These are phyloP conservation scores for Tetracladium marchalianum DNA, from an alignment of 495 filamentous ascomycete species.

Conservation along the genomic window DNA sequence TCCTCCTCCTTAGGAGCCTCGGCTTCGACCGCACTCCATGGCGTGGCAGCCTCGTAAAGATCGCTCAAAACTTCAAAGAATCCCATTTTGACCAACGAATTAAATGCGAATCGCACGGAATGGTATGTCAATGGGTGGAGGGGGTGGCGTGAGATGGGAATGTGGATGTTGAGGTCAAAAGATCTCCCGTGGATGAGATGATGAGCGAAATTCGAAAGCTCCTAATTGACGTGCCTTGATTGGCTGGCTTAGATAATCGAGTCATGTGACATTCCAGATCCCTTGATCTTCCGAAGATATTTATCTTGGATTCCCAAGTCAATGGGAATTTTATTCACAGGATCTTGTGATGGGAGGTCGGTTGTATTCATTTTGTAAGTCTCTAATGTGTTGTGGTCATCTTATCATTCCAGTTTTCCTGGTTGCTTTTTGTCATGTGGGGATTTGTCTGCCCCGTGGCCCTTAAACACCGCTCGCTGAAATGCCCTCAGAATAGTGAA, in stretches of 20 bases:
- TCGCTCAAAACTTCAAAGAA: slow-evolving; percentile 45
- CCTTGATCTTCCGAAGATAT: neutral
- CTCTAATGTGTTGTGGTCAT: too few species aligned
- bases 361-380: too few species aligned
- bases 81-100: slow-evolving; percentile 33
- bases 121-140: slow-evolving; percentile 32
- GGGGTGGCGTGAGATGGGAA: neutral
- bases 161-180: neutral
- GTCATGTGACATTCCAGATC: neutral
- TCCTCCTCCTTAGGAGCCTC: slow-evolving; percentile 23
- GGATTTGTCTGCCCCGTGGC: too few species aligned
- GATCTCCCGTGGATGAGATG: slow-evolving; percentile 1
- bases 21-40: slow-evolving; percentile 44
- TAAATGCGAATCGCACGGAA: slow-evolving; percentile 8
- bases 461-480: too few species aligned
- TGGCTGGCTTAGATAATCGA: neutral
- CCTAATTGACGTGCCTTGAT: slow-evolving; percentile 11
- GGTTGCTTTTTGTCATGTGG: too few species aligned
- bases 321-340: too few species aligned
- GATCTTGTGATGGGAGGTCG: too few species aligned
- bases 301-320: too few species aligned
- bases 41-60: slow-evolving; percentile 43
- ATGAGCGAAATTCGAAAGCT: slow-evolving; percentile 8
- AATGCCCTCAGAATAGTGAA: too few species aligned
- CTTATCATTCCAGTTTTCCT: too few species aligned